Evolutionary conservation across 2,329 filamentous ascomycete species (phyloP).

Genomic region (Catunica adiposa): DNA sequence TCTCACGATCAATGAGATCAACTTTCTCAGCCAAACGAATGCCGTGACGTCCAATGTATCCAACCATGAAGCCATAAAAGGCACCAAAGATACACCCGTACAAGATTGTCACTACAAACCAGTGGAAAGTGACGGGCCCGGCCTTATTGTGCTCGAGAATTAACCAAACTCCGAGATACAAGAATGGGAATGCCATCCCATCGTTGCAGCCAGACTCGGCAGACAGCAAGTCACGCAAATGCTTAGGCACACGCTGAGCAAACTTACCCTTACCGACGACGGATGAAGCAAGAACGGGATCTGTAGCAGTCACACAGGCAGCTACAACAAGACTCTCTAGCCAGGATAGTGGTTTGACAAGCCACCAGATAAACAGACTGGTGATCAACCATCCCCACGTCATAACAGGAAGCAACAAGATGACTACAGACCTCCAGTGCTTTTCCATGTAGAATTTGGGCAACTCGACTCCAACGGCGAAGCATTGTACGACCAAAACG

Average conservation of each 20-base stretch:
- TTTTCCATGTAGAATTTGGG: constrained; percentile 93
- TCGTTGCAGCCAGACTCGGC: constrained; percentile 98
- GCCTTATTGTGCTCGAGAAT: constrained; percentile 62
- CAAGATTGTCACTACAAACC: constrained; percentile 75
- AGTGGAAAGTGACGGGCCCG: constrained; percentile 58
- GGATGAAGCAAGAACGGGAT: constrained; percentile 90
- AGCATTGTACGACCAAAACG: constrained; percentile 81
- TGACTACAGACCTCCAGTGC: constrained; percentile 84
- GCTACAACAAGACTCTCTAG: constrained; percentile 75
- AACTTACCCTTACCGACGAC: constrained; percentile 99
- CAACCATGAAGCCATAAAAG: constrained; percentile 70
- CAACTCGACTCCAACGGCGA: constrained; percentile 79
- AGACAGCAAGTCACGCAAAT: constrained; percentile 85
- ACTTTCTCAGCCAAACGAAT: constrained; percentile 76
- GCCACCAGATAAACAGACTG: constrained; percentile 87
- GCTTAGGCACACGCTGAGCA: constrained; percentile 90
- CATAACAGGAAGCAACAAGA: constrained; percentile 90
- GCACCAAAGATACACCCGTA: constrained; percentile 95
- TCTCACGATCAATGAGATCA: constrained; percentile 85
- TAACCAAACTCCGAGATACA: constrained; percentile 83
- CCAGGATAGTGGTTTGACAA: constrained; percentile 66
- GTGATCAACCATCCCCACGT: constrained; percentile 88
- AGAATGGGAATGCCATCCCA: constrained; percentile 97
- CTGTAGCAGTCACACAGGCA: constrained; percentile 91
- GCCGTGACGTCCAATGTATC: constrained; percentile 76